Evolutionary conservation across 192 early-diverging fungal species (phyloP).

Genomic region (Gorgonomyces haynaldii): DNA sequence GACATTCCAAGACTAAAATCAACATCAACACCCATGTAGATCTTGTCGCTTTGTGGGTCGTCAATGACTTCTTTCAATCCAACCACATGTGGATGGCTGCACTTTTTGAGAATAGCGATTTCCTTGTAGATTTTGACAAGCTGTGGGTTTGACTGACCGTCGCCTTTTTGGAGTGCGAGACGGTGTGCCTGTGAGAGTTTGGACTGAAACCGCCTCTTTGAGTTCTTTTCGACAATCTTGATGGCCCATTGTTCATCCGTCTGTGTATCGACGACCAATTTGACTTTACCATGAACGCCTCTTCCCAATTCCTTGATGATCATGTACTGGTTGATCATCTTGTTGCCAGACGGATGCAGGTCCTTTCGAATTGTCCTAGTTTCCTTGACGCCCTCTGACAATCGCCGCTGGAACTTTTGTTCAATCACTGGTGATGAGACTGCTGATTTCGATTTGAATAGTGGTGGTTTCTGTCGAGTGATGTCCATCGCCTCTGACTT

Average conservation of each 20-base stretch:
- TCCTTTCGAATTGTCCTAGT: constrained; percentile 73
- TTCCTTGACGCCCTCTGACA: too few species aligned
- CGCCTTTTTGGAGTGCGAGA: constrained; percentile 12
- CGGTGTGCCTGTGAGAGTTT: constrained; percentile 38
- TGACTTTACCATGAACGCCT: constrained; percentile 94
- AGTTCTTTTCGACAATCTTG: constrained; percentile 57
- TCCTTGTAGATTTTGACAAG: constrained; percentile 84
- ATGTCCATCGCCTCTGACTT: neutral
- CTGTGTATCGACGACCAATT: constrained; percentile 71
- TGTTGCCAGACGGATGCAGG: constrained; percentile 78
- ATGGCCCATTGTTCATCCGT: constrained; percentile 65
- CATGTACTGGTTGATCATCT: constrained; percentile 94
- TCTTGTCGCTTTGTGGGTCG: constrained; percentile 77
- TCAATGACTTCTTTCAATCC: constrained; percentile 87
- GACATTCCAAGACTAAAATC: constrained; percentile 73
- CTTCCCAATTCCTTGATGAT: constrained; percentile 80
- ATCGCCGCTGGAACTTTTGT: constrained; percentile 5
- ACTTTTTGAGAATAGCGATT: constrained; percentile 94
- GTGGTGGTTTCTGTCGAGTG: constrained; percentile 8
- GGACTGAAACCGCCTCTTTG: constrained; percentile 33
- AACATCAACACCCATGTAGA: constrained; percentile 64
- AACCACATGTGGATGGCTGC: constrained; percentile 84
- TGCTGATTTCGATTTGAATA: too few species aligned
- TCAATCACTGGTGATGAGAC: too few species aligned
- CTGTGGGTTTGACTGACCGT: constrained; percentile 42